Percentiles rank a stretch among this genome's conserved stretches.
Conservation (phyloP, 495 filamentous ascomycete genomes). For the Xylona heveae region DNA sequence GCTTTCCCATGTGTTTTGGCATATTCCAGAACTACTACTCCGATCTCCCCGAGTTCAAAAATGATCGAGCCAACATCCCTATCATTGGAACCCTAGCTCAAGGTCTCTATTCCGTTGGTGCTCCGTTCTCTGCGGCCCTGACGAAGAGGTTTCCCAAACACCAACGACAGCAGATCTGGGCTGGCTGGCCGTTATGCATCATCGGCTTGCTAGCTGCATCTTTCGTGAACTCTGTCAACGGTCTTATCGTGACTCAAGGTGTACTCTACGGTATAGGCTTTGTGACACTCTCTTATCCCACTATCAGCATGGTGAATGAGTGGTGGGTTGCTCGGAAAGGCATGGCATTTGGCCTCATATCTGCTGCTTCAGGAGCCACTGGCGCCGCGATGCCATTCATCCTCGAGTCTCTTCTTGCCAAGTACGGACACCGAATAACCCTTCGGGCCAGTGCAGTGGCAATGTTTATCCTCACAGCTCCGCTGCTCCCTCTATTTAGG, state of each 20-base stretch:
- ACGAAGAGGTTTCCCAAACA: conserved; percentile 12
- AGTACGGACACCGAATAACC: conserved; percentile 15
- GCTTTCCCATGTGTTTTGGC: conserved; percentile 17
- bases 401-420: conserved; percentile 13
- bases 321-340: conserved; percentile 19
- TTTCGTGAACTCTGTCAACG: conserved; percentile 12
- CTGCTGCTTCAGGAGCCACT: conserved; percentile 18
- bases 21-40: conserved; percentile 19
- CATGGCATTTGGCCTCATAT: conserved; percentile 21
- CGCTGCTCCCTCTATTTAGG: conserved; percentile 14
- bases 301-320: conserved; percentile 18
- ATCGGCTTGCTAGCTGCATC: conserved; percentile 13
- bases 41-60: conserved; percentile 11
- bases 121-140: conserved; percentile 12
- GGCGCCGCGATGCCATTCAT: too few relatives aligned
- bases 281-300: conserved; percentile 16
- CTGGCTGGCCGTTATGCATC: conserved; percentile 14
- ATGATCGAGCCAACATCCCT: conserved; percentile 11
- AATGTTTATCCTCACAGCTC: conserved; percentile 16
- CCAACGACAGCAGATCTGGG: conserved; percentile 13
- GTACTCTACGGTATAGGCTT: conserved; percentile 18
- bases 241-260: conserved; percentile 17
- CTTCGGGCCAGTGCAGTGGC: conserved; percentile 16
- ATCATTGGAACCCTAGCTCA: conserved; percentile 15
- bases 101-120: conserved; percentile 14